A percentile compares a stretch with the other conserved stretches of the same genome.
These are phyloP conservation scores for Boletus pseudo-olivaceus DNA, from an alignment of 768 basidiomycete species.

Conservation along the genomic window DNA sequence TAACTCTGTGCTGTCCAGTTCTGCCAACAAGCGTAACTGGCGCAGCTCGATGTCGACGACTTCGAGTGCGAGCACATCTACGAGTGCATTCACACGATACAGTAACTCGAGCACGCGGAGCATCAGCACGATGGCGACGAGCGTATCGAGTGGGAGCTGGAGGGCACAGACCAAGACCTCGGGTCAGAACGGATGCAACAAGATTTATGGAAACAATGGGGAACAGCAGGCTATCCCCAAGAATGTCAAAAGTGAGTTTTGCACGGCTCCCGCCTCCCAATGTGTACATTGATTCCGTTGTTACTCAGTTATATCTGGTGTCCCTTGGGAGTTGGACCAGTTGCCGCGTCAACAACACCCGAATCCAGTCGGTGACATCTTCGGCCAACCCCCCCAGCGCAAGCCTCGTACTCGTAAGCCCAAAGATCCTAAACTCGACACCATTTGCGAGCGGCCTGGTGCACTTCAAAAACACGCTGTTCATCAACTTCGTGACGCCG, in stretches of 20 bases:
- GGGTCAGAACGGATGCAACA: slow-evolving; percentile 14
- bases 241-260: slow-evolving; percentile 78
- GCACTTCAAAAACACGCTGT: slow-evolving; percentile 42
- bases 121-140: slow-evolving; percentile 77
- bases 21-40: slow-evolving; percentile 52
- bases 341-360: slow-evolving; percentile 63
- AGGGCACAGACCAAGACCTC: slow-evolving; percentile 41
- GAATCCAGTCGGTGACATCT: slow-evolving; percentile 61
- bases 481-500: slow-evolving; percentile 54
- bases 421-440: slow-evolving; percentile 66
- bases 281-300: slow-evolving; percentile 1
- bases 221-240: slow-evolving; percentile 42
- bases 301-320: slow-evolving; percentile 63
- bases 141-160: slow-evolving; percentile 73
- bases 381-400: slow-evolving; percentile 52
- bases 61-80: slow-evolving; percentile 64
- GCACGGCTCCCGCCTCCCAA: background rate
- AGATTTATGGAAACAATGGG: slow-evolving; percentile 14
- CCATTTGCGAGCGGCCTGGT: slow-evolving; percentile 67
- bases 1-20: slow-evolving; percentile 55
- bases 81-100: slow-evolving; percentile 74
- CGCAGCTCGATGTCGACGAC: slow-evolving; percentile 72
- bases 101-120: slow-evolving; percentile 68
- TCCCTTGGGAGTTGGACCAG: slow-evolving; percentile 72
- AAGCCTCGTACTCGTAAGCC: slow-evolving; percentile 66